These are phyloP conservation scores for Macrolepiota dolichaula DNA, from an alignment of 768 basidiomycete species.

Conservation along the genomic window DNA sequence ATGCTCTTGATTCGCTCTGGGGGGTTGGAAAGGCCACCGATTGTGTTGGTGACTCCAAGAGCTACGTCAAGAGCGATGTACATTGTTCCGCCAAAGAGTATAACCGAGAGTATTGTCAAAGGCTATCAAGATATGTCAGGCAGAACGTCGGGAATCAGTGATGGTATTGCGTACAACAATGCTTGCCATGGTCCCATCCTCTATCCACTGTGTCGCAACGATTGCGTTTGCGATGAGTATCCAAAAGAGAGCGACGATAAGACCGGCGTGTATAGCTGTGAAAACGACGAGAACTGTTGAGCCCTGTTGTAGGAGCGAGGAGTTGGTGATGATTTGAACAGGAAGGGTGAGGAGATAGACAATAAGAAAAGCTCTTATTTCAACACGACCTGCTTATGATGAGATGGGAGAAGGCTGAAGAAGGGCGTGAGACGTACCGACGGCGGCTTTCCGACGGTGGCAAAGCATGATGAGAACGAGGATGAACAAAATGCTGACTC, in stretches of 20 bases:
- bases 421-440: constrained; percentile 39
- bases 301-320: constrained; percentile 77
- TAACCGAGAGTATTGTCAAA: constrained; percentile 48
- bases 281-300: constrained; percentile 64
- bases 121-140: constrained; percentile 42
- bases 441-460: constrained; percentile 78
- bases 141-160: not conserved
- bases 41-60: constrained; percentile 57
- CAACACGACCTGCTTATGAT: constrained; percentile 50
- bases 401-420: not conserved
- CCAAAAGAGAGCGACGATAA: constrained; percentile 81
- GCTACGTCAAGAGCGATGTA: constrained; percentile 87
- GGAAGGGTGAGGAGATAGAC: constrained; percentile 71
- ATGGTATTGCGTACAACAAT: constrained; percentile 49
- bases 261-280: constrained; percentile 75
- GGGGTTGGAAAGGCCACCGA: constrained; percentile 55
- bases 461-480: constrained; percentile 53
- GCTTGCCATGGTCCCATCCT: constrained; percentile 80
- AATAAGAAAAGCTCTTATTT: constrained; percentile 63
- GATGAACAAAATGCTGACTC: constrained; percentile 64
- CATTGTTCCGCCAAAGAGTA: constrained; percentile 67
- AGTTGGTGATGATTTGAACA: constrained; percentile 79
- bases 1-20: constrained; percentile 57
- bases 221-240: constrained; percentile 70
- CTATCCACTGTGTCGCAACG: constrained; percentile 86